Conservation (phyloP, 441 rosid species). For the Lepidium campestre region DNA sequence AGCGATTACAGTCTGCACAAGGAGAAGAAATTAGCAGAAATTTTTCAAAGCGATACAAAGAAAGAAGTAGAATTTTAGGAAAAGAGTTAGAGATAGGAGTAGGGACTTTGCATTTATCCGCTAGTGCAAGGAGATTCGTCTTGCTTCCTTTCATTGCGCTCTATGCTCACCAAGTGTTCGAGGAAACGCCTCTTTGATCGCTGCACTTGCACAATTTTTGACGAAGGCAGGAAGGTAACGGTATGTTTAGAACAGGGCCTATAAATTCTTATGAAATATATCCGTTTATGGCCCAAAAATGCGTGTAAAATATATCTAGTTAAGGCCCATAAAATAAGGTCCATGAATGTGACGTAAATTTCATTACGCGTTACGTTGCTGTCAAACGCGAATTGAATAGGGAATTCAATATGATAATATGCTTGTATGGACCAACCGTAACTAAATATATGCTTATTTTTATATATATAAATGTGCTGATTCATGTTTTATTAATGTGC, state of each 20-base stretch:
- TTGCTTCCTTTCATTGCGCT: constrained; percentile 48
- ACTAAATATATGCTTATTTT: not conserved
- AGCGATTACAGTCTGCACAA: constrained; percentile 61
- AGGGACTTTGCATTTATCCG: constrained; percentile 73
- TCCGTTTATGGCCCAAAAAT: not conserved
- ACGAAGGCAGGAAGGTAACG: too few relatives aligned
- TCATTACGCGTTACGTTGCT: not conserved
- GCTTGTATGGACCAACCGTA: constrained; percentile 3
- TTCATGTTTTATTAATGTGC: not conserved
- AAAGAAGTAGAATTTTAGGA: not conserved
- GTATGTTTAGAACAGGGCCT: not conserved
- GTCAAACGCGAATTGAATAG: too few relatives aligned
- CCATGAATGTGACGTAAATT: not conserved
- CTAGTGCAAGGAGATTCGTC: constrained; percentile 40
- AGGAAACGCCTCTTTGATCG: constrained; percentile 31
- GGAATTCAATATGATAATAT: too few relatives aligned
- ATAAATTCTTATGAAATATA: not conserved
- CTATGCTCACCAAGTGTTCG: constrained; percentile 41
- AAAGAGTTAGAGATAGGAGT: not conserved
- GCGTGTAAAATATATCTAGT: not conserved
- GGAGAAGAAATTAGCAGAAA: not conserved
- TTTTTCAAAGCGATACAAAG: not conserved
- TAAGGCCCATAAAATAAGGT: not conserved
- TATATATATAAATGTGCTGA: not conserved
- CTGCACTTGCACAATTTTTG: not conserved